A percentile compares a stretch with the other conserved stretches of the same genome.
Evolutionary conservation across 805 yeast species (phyloP).

Genomic region (Candida nonsorbophila): DNA sequence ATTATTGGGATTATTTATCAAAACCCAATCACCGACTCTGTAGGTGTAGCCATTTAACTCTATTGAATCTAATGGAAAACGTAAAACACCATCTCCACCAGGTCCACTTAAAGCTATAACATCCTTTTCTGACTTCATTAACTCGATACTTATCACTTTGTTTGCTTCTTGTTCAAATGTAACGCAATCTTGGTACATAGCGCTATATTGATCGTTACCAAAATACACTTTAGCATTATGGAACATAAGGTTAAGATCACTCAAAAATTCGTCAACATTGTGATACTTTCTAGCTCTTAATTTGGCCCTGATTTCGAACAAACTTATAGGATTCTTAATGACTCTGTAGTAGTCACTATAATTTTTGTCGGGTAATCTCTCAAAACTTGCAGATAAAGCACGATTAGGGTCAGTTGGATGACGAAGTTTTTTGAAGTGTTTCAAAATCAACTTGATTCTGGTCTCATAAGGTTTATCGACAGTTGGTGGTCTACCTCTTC

Average conservation of each 20-base stretch:
- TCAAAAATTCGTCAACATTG: conserved; percentile 68
- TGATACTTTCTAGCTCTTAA: conserved; percentile 81
- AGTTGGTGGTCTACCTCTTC: conserved; percentile 87
- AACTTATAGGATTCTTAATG: conserved; percentile 56
- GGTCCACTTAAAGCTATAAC: conserved; percentile 41
- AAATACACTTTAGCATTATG: conserved; percentile 62
- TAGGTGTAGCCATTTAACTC: conserved; percentile 67
- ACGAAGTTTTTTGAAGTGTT: conserved; percentile 71
- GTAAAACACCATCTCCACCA: conserved; percentile 46
- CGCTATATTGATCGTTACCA: conserved; percentile 49
- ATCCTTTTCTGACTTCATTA: conserved; percentile 77
- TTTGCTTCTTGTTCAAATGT: conserved; percentile 59
- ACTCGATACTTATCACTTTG: conserved; percentile 57
- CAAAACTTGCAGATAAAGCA: conserved; percentile 62
- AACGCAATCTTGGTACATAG: conserved; percentile 56
- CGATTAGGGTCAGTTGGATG: conserved; percentile 43
- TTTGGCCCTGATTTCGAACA: conserved; percentile 71
- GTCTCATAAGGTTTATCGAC: conserved; percentile 90
- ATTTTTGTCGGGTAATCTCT: conserved; percentile 71
- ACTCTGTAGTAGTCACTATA: conserved; percentile 51
- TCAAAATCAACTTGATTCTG: conserved; percentile 80
- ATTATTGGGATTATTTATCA: conserved; percentile 83
- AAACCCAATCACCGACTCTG: conserved; percentile 93
- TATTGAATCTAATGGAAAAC: conserved; percentile 76
- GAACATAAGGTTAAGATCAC: conserved; percentile 72